Evolutionary conservation across 208 protist genomes (phyloP).

Genomic region (Trichomonas tenax): DNA sequence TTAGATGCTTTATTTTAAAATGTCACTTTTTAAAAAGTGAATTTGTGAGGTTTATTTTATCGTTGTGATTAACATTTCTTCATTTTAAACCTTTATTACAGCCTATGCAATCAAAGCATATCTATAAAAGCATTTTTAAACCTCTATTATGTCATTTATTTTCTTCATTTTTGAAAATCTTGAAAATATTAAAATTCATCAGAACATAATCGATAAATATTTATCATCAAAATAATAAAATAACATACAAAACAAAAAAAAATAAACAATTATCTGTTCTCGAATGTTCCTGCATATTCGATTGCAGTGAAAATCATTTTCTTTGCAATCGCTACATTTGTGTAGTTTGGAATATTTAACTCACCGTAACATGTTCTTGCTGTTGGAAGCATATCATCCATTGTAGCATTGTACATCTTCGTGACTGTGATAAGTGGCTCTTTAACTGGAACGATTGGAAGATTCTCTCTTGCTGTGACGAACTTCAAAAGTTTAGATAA

Average conservation of each 20-base stretch:
- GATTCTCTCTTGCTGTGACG: background rate
- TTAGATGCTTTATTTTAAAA: no score
- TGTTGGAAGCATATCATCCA: background rate
- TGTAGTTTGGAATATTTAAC: background rate
- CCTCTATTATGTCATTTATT: no score
- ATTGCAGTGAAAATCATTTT: background rate
- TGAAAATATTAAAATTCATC: no score
- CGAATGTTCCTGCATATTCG: background rate
- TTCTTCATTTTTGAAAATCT: no score
- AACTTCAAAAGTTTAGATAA: background rate
- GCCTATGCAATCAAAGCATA: no score
- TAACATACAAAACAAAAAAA: background rate
- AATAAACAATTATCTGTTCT: background rate
- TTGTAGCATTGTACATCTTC: background rate
- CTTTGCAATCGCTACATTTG: no score
- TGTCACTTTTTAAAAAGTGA: no score
- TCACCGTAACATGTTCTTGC: background rate
- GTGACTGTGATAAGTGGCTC: background rate
- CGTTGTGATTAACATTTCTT: no score
- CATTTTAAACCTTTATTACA: no score
- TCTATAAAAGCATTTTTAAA: no score
- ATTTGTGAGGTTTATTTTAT: no score
- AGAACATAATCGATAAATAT: no score
- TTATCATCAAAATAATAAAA: background rate
- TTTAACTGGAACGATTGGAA: background rate